Base-by-base conservation (phyloP, 257 asterid species). In the Buddleja alternifolia region DNA sequence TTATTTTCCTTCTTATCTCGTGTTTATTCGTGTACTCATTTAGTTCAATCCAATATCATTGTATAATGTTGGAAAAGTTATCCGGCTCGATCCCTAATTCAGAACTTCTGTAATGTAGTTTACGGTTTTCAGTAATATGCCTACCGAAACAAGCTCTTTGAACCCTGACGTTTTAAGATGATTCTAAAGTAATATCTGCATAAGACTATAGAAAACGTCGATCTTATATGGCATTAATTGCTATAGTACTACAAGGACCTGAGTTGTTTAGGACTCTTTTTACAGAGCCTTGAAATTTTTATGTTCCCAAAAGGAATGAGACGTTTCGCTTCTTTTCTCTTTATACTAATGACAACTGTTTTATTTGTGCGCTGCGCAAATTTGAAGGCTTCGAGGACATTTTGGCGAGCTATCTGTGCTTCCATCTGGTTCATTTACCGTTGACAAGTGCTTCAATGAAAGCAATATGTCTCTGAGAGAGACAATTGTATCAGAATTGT, bases 371-470 rank as follows among this genome's bases (percentile, higher is more conserved):
- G 7, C 21, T 60, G 24, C 34, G 15, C 45, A 42, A 40, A 59
- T 45, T 34, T 81, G 66, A 74, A 91, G 99, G 88, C 87, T 91
- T 69, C 81, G 82, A 68, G 97, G 95, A 66, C 95, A 86, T 80
- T 94, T 87, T 70, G 99, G 97, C 51, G 97, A 91, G 81, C 92
- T 94, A 67, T 83, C 99, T 32, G 74, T 86, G 80, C 85, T 76
- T 63, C 82, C 88, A 9, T 85, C 90, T 37, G 99, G 97, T 62
- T 77, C 99, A 29, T 94, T 87, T 76, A 87, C 88, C 4, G 76
- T 94, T 67, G 97, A 91, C 12, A 94, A 94, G 77, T 91, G 93
- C 85, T 94, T 91, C 77, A 83, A 61, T 71, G 83, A 75, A 17
- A 67, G 96, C 78, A 89, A 76, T 81, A 36, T 82, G 76, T 81